Evolutionary conservation across 2,329 filamentous ascomycete genomes (phyloP), one percentile per base, ranked within the genome.

Genomic region (Metarhizium sp.): DNA sequence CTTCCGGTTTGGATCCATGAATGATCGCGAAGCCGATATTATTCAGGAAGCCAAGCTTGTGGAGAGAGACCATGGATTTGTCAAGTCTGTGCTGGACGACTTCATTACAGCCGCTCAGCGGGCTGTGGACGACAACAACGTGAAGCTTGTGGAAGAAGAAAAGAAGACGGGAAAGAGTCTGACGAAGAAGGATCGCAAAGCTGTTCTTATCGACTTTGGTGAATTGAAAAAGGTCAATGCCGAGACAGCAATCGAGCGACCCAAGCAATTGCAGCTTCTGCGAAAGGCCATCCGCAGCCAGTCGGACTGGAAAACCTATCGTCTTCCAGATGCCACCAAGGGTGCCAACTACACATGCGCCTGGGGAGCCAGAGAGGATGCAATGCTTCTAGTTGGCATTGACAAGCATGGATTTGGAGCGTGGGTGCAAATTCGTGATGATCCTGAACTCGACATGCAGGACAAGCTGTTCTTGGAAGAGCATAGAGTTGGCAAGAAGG

Each of bases 381-480:
- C 90, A 52, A 99, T 99, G 94, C 84, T 99, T 50, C 88, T 95
- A 55, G 83, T 97, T 45, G 94, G 94, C 57, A 96, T 99, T 60
- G 86, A 91, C 62, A 85, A 87, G 55, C 92, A 99, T 67, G 94
- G 94, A 2, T 97, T 96, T 66, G 95, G 95, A 55, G 92, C 92
- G 2, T 99, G 94, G 94, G 82, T 87, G 2, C 87, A 92, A 62
- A 97, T 99, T 64, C 86, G 94, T 6, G 94, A 99, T 63, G 94
- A 99, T 66, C 74, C 82, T 1, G 91, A 96, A 36, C 81, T 99
- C 25, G 88, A 85, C 8, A 85, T 99, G 74, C 75, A 77, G 2
- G 91, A 96, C 64, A 97, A 96, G 66, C 89, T 97, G 68, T 99
- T 95, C 74, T 75, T 99, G 1, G 94, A 99, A 68, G 95, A 99